Conservation (phyloP, 2,329 filamentous ascomycete genomes). For the Botryotinia convoluta region DNA sequence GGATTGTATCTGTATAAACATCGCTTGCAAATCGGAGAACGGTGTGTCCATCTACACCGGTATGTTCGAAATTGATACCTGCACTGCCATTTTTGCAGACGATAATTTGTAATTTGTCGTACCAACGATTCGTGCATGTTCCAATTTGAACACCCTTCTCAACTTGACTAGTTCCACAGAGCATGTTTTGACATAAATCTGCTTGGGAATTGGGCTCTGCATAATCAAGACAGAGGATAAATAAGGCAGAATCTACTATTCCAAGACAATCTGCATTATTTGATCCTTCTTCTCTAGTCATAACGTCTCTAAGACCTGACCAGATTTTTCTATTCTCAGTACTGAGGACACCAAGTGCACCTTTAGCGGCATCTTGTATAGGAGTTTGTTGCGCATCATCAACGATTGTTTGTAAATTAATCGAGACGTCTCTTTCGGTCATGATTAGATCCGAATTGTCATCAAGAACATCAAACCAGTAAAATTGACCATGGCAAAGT, state of each 20-base stretch:
- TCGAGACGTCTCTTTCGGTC: constrained; percentile 87
- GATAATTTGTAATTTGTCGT: constrained; percentile 98
- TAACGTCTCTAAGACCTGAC: constrained; percentile 84
- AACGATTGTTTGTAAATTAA: constrained; percentile 89
- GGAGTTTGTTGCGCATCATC: constrained; percentile 87
- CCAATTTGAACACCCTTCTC: constrained; percentile 93
- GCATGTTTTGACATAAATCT: constrained; percentile 96
- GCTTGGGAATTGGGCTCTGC: constrained; percentile 78
- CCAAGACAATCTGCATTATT: constrained; percentile 96
- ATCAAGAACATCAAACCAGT: constrained; percentile 98
- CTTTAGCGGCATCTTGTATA: constrained; percentile 93
- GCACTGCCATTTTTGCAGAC: constrained; percentile 98
- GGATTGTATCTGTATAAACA: constrained; percentile 94
- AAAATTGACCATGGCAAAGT: constrained; percentile 91
- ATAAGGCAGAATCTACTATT: constrained; percentile 91
- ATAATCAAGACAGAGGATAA: constrained; percentile 89
- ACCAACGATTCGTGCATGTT: constrained; percentile 98
- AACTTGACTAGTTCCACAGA: constrained; percentile 89
- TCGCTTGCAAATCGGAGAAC: constrained; percentile 95
- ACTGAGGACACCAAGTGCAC: constrained; percentile 86
- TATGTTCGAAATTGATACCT: constrained; percentile 99
- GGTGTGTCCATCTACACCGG: constrained; percentile 94
- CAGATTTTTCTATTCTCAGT: constrained; percentile 96
- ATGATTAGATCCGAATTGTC: constrained; percentile 94
- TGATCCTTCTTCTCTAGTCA: constrained; percentile 80